Evolutionary conservation across 129 eudicot genomes (phyloP).

Genomic region (Centaurea solstitialis): DNA sequence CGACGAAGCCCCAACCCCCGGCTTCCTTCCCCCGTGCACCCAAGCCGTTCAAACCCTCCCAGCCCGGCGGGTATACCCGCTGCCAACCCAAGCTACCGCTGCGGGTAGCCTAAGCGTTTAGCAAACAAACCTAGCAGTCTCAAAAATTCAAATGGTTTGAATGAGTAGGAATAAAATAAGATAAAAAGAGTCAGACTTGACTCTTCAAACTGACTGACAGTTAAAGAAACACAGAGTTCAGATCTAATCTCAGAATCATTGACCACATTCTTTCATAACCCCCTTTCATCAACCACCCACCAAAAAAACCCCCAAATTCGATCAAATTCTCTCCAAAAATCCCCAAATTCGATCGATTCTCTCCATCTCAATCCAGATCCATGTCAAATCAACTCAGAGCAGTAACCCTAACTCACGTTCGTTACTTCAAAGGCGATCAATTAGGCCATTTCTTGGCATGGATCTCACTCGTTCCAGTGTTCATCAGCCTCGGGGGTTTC

Average conservation of each 20-base stretch:
- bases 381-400: slow-evolving; percentile 42
- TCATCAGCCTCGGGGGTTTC: slow-evolving; percentile 87
- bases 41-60: no score
- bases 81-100: no score
- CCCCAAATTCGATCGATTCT: neutral
- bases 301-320: slow-evolving; percentile 2
- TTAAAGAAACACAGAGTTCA: no score
- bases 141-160: no score
- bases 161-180: no score
- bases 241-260: neutral
- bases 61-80: no score
- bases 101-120: no score
- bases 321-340: neutral
- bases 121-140: no score
- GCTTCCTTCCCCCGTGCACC: no score
- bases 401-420: slow-evolving; percentile 82
- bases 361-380: neutral
- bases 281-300: slow-evolving; percentile 1
- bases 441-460: slow-evolving; percentile 82
- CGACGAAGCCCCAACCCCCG: no score
- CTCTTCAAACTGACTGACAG: no score
- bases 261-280: neutral
- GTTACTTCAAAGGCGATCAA: slow-evolving; percentile 71
- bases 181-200: no score
- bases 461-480: slow-evolving; percentile 82